phyloP scores from a whole-genome alignment of 164 flowering plant species.

The Magnolia changhungtana region DNA sequence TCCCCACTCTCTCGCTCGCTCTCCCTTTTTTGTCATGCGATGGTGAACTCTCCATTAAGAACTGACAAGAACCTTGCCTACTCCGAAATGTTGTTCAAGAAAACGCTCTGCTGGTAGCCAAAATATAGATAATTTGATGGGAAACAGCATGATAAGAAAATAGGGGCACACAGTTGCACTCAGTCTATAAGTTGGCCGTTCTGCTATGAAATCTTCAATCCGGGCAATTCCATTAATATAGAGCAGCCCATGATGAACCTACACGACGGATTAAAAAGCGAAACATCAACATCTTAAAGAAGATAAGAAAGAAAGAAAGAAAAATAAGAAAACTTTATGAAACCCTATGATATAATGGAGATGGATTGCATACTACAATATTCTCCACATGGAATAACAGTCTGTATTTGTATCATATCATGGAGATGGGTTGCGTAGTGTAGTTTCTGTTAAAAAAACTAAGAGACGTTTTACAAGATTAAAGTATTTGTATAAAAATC shows the following conservation, averaged over 20 bases:
- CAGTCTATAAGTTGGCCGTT: constrained; percentile 28
- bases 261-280: background rate
- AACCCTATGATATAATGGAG: background rate
- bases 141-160: constrained; percentile 8
- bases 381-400: background rate
- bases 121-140: background rate
- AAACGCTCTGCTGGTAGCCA: constrained; percentile 23
- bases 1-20: background rate
- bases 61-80: constrained; percentile 15
- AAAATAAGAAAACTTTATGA: too few species aligned
- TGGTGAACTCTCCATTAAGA: background rate
- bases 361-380: background rate
- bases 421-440: background rate
- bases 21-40: constrained; percentile 3
- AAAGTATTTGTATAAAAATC: too few species aligned
- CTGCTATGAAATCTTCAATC: constrained; percentile 40
- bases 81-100: constrained; percentile 40
- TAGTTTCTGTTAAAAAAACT: too few species aligned
- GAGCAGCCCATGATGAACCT: constrained; percentile 42
- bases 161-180: constrained; percentile 27
- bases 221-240: constrained; percentile 38
- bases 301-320: background rate
- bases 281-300: background rate
- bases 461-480: too few species aligned
- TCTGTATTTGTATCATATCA: background rate